Evolutionary conservation across 1,139 yeast genomes (phyloP), one percentile per base, ranked within the genome.

Genomic region (Sugiyamaella japonica): DNA sequence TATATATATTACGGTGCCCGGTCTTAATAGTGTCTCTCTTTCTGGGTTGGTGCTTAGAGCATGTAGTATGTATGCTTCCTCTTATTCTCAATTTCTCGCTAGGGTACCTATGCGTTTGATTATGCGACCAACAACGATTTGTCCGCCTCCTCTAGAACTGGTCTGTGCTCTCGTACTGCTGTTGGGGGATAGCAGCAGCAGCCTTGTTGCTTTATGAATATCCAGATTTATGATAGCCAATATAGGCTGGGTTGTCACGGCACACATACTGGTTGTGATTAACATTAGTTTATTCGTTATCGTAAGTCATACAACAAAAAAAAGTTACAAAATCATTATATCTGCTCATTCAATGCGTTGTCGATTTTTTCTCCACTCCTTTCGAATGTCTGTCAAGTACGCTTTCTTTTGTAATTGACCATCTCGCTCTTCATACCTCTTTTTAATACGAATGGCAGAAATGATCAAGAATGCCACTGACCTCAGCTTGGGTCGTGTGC

Each of bases 381-480:
- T 40, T 34, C 51, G 45, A 28, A 48, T 48, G 32, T 29, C 51
- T 28, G 23, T 34, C 12, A 48, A 25, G 12, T 39, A 32, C 7
- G 29, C 43, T 25, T 36, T 36, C 36, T 48, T 40, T 20, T 48
- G 46, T 32, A 48, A 20, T 38, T 48, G 40, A 23, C 29, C 10
- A 31, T 48, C 51, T 29, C 40, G 12, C 20, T 28, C 46, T 39
- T 48, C 40, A 39, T 48, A 44, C 7, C 50, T 28, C 44, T 73
- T 76, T 60, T 72, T 76, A 25, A 85, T 73, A 54, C 84, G 71
- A 7, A 84, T 78, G 37, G 76, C 72, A 1, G 88, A 86, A 58
- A 85, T 68, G 5, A 84, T 88, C 58, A 78, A 74, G 56, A 75
- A 73, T 5, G 85, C 83, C 42, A 78, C 69, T 1, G 69, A 67